A percentile compares a stretch with the other conserved stretches of the same genome.
Evolutionary conservation across 139 green algal species (phyloP).

Genomic region (Tetraselmis striata): DNA sequence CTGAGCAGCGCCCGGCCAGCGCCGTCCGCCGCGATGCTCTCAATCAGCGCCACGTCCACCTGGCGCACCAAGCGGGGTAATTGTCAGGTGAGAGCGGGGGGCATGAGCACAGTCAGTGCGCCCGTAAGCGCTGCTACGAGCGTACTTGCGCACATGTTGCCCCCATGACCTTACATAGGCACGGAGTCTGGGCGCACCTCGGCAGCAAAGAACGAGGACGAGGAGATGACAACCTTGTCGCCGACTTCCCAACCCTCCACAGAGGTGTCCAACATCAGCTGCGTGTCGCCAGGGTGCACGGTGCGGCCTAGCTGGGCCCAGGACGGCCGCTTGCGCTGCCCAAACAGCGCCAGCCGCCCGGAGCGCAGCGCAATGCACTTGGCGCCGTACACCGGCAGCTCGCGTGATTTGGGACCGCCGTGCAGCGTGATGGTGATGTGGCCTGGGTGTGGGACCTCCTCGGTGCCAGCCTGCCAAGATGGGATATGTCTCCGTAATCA

Average conservation of each 20-base stretch:
- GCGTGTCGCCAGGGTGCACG: background rate
- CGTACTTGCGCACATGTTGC: too few species aligned
- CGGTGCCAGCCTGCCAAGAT: slow-evolving; percentile 7
- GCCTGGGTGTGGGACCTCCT: slow-evolving; percentile 11
- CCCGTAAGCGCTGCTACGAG: too few species aligned
- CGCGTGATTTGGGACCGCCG: slow-evolving; percentile 6
- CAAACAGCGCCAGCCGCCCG: slow-evolving; percentile 13
- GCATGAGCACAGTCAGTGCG: too few species aligned
- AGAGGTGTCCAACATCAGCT: background rate
- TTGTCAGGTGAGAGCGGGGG: too few species aligned
- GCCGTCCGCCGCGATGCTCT: background rate
- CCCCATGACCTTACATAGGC: too few species aligned
- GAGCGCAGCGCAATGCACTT: slow-evolving; percentile 16
- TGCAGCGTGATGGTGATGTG: slow-evolving; percentile 24
- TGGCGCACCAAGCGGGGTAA: too few species aligned
- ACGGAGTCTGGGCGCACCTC: background rate
- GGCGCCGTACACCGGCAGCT: slow-evolving; percentile 28
- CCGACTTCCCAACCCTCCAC: background rate
- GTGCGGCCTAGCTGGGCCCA: slow-evolving; percentile 13
- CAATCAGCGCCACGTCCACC: background rate
- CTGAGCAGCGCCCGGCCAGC: background rate
- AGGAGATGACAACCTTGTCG: slow-evolving; percentile 14
- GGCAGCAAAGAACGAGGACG: slow-evolving; percentile 1
- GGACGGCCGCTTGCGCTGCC: slow-evolving; percentile 5
- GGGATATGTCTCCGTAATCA: too few species aligned